Base-by-base conservation (phyloP, 352 stramenopile genomes). In the Phytophthora kernoviae region DNA sequence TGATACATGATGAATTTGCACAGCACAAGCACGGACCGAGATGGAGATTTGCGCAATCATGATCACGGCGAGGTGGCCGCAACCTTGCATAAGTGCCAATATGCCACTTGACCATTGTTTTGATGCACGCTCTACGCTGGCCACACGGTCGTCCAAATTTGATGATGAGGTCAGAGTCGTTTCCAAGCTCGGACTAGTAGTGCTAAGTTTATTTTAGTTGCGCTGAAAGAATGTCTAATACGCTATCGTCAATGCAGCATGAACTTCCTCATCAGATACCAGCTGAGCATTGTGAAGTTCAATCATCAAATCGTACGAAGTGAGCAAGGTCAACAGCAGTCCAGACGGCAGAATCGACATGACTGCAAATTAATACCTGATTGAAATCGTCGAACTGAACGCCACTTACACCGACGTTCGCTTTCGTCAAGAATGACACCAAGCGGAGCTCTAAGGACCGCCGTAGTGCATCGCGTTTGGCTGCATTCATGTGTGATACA, bases 41-140 rank as follows among this genome's bases (percentile, higher is more conserved):
- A 33, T 77, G 60, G 50, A 90, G 87, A 45, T 86, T 87, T 54
- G 80, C 68, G 39, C 77, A 81, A 10, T 88, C 77, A 32, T 86
- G 74, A 26, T 65, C 77, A 21, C 75, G 70, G 0, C 81, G 74
- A 22, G 78, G 74, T 22, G 84, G 84, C 9, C 84, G 81, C 42
- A 93, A 72, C 21, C 84, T 71, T 42, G 81, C 78, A 42, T 84
- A 93, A 45, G 84, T 93, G 48, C 74, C 84, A 63, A 91, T 93
- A 52, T 80, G 68, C 79, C 84, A 93, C 66, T 87, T 90, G 46
- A 90, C 70, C 78, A 87, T 89, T 10, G 32, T 15, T 26, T 41
- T 33, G 14, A 36, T 46, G 11, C 21, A n/a, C 8, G 36, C 14
- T 47, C 7, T 37, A 14, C 20, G 32, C 1, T 32, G n/a, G 12